A percentile compares a stretch with the other conserved stretches of the same genome.
Evolutionary conservation across 2,329 filamentous ascomycete species (phyloP).

Genomic region (Claviceps purpurea): DNA sequence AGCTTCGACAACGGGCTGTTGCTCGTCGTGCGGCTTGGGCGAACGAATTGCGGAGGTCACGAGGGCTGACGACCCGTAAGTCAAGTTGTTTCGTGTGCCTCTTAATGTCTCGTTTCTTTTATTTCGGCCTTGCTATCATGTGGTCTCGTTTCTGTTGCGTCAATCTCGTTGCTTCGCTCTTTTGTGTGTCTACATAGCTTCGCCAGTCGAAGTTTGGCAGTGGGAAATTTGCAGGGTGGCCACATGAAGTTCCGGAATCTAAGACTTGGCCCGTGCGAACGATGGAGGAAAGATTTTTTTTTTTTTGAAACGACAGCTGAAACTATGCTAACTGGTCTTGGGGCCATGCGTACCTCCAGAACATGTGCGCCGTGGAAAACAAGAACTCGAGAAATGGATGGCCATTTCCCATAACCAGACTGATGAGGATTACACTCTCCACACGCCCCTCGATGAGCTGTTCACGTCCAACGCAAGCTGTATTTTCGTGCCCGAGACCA

Average conservation of each 20-base stretch:
- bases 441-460: constrained; percentile 4
- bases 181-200: too few relatives aligned
- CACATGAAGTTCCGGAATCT: too few relatives aligned
- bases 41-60: constrained; percentile 5
- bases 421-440: not conserved
- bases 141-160: too few relatives aligned
- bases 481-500: constrained; percentile 7
- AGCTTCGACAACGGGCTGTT: constrained; percentile 5
- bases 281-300: too few relatives aligned
- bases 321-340: not conserved
- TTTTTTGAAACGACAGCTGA: too few relatives aligned
- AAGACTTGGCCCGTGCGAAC: too few relatives aligned
- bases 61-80: constrained; percentile 5
- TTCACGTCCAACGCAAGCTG: constrained; percentile 8
- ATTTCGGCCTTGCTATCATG: too few relatives aligned
- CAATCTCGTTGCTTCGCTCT: too few relatives aligned
- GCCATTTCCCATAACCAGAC: constrained; percentile 4
- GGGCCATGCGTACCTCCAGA: not conserved
- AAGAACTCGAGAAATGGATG: constrained; percentile 4
- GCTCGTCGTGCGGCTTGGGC: constrained; percentile 7
- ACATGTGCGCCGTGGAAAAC: constrained; percentile 1
- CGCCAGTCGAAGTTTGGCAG: too few relatives aligned
- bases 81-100: too few relatives aligned
- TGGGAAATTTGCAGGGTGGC: too few relatives aligned
- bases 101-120: too few relatives aligned